Conservation (phyloP, 805 yeast genomes). For the Yarrowia osloensis region DNA sequence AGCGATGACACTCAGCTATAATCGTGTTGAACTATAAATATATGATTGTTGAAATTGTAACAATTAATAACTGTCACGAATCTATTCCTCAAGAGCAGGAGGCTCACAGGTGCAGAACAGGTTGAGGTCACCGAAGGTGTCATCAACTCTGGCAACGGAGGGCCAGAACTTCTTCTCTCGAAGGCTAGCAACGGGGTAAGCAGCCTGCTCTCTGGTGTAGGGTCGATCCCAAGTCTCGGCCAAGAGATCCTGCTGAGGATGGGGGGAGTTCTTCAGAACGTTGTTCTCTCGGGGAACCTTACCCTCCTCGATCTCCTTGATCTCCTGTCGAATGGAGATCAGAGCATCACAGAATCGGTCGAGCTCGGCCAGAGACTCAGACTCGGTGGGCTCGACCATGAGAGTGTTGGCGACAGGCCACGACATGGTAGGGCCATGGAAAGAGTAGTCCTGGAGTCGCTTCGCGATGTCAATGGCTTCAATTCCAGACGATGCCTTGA, state of each 20-base stretch:
- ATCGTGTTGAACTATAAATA: slow-evolving; percentile 19
- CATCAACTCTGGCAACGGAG: slow-evolving; percentile 87
- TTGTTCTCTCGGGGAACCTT: slow-evolving; percentile 52
- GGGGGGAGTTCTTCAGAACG: slow-evolving; percentile 89
- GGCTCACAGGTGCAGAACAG: slow-evolving; percentile 81
- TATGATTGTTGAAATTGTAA: neutral
- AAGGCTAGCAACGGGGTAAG: slow-evolving; percentile 80
- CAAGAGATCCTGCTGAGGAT: slow-evolving; percentile 77
- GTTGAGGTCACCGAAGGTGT: slow-evolving; percentile 90
- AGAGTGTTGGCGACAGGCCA: slow-evolving; percentile 98
- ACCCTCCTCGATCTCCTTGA: slow-evolving; percentile 67
- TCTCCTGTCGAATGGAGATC: slow-evolving; percentile 80
- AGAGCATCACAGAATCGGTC: slow-evolving; percentile 89
- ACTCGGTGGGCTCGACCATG: slow-evolving; percentile 98
- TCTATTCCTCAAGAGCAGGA: slow-evolving; percentile 33
- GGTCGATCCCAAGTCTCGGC: slow-evolving; percentile 82
- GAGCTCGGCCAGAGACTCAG: slow-evolving; percentile 83
- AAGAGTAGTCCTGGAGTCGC: slow-evolving; percentile 95
- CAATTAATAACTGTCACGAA: neutral
- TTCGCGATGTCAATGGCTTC: slow-evolving; percentile 97
- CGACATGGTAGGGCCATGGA: slow-evolving; percentile 98
- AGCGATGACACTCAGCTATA: slow-evolving; percentile 3
- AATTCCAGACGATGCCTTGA: slow-evolving; percentile 68
- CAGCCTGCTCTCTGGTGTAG: slow-evolving; percentile 90
- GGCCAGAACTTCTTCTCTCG: slow-evolving; percentile 90